Evolutionary conservation across 2,329 filamentous ascomycete genomes (phyloP).

Genomic region (Bipolaris victoriae): DNA sequence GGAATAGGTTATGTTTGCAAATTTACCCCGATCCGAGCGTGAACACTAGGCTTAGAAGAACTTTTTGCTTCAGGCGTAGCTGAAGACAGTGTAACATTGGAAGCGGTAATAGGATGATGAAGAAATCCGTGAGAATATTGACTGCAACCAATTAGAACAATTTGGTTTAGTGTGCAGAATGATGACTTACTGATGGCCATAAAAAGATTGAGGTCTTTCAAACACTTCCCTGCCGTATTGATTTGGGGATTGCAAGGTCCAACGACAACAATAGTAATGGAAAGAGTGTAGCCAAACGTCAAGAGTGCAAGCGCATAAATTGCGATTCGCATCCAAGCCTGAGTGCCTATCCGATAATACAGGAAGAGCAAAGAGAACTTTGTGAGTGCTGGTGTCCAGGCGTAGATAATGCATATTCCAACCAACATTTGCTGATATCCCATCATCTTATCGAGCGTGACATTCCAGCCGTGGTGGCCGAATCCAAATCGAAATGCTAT

Average conservation of each 20-base stretch:
- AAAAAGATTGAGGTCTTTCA: not conserved
- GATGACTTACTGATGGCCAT: not conserved
- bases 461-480: not conserved
- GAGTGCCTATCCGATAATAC: not conserved
- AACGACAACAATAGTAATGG: not conserved
- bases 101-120: not conserved
- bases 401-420: not conserved
- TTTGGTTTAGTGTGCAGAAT: not conserved
- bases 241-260: not conserved
- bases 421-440: not conserved
- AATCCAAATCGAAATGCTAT: not conserved
- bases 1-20: not conserved
- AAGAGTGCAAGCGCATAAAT: not conserved
- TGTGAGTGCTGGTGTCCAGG: not conserved
- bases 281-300: not conserved
- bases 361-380: not conserved
- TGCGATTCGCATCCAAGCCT: not conserved
- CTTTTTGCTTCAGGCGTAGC: not conserved
- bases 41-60: not conserved
- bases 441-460: not conserved
- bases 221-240: not conserved
- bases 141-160: not conserved
- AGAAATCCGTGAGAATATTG: not conserved
- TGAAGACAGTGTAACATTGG: not conserved
- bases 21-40: not conserved